Evolutionary conservation across 2,329 filamentous ascomycete genomes (phyloP).

Genomic region (Botryotinia globosa): DNA sequence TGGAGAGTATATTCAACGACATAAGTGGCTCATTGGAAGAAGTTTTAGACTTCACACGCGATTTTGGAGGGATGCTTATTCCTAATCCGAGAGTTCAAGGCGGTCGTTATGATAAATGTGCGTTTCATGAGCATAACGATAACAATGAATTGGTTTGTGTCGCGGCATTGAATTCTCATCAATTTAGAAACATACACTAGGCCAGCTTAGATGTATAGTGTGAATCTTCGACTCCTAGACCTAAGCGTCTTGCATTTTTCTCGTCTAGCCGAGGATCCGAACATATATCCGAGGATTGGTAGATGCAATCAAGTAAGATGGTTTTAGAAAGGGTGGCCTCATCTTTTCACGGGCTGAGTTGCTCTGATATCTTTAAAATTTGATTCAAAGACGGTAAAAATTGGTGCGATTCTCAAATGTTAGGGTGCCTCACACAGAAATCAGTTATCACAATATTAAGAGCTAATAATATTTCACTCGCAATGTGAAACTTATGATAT

Average conservation of each 20-base stretch:
- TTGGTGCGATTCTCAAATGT: too few species aligned
- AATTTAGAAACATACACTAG: neutral
- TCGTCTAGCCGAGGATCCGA: neutral
- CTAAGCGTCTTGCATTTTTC: neutral
- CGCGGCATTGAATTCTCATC: neutral
- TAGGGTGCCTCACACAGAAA: neutral
- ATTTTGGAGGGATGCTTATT: neutral
- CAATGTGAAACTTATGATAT: neutral
- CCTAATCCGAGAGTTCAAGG: neutral
- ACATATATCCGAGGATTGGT: neutral
- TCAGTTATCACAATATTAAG: neutral
- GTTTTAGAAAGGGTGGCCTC: rapidly evolving
- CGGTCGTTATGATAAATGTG: neutral
- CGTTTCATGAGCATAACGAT: neutral
- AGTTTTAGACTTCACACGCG: neutral
- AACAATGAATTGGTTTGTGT: neutral
- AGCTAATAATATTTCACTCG: too few species aligned
- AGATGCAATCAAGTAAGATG: neutral
- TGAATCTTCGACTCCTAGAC: neutral
- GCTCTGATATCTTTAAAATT: neutral
- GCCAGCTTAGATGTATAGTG: rapidly evolving
- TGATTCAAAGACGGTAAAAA: neutral
- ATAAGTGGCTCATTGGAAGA: neutral
- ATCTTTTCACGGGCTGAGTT: neutral
- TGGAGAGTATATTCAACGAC: neutral